Conservation (phyloP, 768 basidiomycete species). For the Amanita rimosa region DNA sequence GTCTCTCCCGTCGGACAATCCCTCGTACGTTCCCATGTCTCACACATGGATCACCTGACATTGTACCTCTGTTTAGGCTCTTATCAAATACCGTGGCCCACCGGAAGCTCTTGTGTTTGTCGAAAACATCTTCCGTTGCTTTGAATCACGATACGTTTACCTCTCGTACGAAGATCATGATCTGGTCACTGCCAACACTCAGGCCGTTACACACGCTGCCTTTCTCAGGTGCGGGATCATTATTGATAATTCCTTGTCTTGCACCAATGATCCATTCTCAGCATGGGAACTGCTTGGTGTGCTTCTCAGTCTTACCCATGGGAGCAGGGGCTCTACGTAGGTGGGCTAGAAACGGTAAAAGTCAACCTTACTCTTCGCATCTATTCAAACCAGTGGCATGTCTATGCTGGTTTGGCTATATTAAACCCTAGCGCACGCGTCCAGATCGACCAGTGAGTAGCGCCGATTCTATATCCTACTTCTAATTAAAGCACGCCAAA, state of each 20-base stretch:
- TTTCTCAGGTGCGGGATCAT: conserved; percentile 67
- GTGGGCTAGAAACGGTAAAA: conserved; percentile 96
- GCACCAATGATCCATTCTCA: conserved; percentile 17
- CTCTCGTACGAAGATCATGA: conserved; percentile 97
- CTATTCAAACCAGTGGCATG: conserved; percentile 97
- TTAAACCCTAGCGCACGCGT: conserved; percentile 82
- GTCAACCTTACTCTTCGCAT: conserved; percentile 95
- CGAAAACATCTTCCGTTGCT: conserved; percentile 69
- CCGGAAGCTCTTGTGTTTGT: conserved; percentile 66
- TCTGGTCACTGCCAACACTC: conserved; percentile 92
- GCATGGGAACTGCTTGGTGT: conserved; percentile 98
- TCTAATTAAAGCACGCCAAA: background rate
- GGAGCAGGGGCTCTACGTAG: conserved; percentile 92
- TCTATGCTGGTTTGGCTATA: conserved; percentile 97
- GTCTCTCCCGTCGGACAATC: conserved; percentile 87
- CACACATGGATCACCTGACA: background rate
- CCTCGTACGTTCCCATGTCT: conserved; percentile 35
- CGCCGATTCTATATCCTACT: no score
- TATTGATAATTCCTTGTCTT: no score
- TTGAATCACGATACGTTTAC: conserved; percentile 82
- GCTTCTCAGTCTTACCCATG: conserved; percentile 74
- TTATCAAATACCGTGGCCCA: conserved; percentile 79
- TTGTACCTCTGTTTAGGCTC: conserved; percentile 45
- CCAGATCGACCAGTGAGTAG: conserved; percentile 66
- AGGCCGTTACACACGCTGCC: conserved; percentile 96